Evolutionary conservation across 164 flowering plant species (phyloP).

Genomic region (Paratinospora sagittata): DNA sequence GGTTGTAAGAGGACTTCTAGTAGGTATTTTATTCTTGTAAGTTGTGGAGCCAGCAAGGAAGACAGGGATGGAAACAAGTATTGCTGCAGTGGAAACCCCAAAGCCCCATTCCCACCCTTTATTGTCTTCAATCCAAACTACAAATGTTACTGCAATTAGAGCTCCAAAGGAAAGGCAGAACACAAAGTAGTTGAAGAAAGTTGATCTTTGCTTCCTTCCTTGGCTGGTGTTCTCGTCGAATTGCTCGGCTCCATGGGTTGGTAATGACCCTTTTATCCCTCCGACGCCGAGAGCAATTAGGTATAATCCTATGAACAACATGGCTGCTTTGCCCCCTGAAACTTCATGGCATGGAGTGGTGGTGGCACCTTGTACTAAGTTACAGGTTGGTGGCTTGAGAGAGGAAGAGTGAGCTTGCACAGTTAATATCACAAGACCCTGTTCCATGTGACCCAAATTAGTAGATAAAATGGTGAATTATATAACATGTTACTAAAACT

Average conservation of each 20-base stretch:
- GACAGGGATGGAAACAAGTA: constrained; percentile 18
- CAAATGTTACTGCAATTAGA: constrained; percentile 19
- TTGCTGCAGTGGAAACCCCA: constrained; percentile 21
- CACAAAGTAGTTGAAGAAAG: constrained; percentile 22
- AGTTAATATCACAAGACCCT: constrained; percentile 70
- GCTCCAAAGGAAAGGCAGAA: constrained; percentile 22
- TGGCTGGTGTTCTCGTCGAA: constrained; percentile 34
- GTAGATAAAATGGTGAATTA: background rate
- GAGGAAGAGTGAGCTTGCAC: constrained; percentile 57
- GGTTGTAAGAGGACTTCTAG: constrained; percentile 31
- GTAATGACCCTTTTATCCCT: constrained; percentile 59
- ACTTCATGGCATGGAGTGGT: constrained; percentile 31
- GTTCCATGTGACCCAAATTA: constrained; percentile 17
- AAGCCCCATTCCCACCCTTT: constrained; percentile 28
- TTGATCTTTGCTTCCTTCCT: constrained; percentile 17
- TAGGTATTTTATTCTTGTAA: constrained; percentile 23
- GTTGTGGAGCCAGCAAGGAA: constrained; percentile 26
- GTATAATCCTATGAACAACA: constrained; percentile 56
- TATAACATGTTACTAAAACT: no score
- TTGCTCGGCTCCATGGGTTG: constrained; percentile 66
- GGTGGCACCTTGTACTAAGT: constrained; percentile 1
- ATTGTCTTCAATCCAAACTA: constrained; percentile 27
- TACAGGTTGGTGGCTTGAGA: constrained; percentile 40
- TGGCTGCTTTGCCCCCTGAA: constrained; percentile 32
- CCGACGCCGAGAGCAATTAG: constrained; percentile 59